These are phyloP conservation scores for Pythium grandisporangium DNA, from an alignment of 352 stramenopile species.

Conservation along the genomic window DNA sequence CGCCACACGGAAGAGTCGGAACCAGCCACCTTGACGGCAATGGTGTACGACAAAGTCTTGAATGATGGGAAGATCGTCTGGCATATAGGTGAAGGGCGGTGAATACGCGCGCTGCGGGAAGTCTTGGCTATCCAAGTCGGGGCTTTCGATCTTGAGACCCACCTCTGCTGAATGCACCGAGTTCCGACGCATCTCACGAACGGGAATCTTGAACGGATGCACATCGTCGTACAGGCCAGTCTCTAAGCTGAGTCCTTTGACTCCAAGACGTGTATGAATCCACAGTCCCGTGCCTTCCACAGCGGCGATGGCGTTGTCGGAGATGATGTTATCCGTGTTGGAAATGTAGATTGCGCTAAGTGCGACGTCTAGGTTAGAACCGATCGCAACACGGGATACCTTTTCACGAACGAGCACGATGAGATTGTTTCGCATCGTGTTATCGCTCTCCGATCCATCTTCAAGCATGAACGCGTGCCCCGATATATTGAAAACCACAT, in stretches of 20 bases:
- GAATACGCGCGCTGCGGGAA: conserved; percentile 18
- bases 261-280: conserved; percentile 23
- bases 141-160: conserved; percentile 23
- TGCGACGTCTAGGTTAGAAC: conserved; percentile 13
- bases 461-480: conserved; percentile 48
- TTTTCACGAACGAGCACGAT: conserved; percentile 27
- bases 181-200: conserved; percentile 19
- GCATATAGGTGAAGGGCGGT: conserved; percentile 18
- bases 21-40: conserved; percentile 25
- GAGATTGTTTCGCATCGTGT: conserved; percentile 42
- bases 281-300: conserved; percentile 38
- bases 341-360: conserved; percentile 36
- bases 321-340: conserved; percentile 40
- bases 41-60: conserved; percentile 22
- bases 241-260: conserved; percentile 17
- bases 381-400: conserved; percentile 9
- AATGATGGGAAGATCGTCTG: conserved; percentile 17
- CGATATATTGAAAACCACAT: conserved; percentile 35
- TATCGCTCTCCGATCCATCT: conserved; percentile 48
- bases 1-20: conserved; percentile 17
- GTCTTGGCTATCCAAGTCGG: conserved; percentile 17
- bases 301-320: conserved; percentile 25
- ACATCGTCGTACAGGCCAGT: conserved; percentile 17
- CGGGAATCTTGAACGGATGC: conserved; percentile 14
- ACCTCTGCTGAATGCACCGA: conserved; percentile 14